phyloP scores from a whole-genome alignment of 108 stramenopile genomes.

The Cyclotella kingstonii region DNA sequence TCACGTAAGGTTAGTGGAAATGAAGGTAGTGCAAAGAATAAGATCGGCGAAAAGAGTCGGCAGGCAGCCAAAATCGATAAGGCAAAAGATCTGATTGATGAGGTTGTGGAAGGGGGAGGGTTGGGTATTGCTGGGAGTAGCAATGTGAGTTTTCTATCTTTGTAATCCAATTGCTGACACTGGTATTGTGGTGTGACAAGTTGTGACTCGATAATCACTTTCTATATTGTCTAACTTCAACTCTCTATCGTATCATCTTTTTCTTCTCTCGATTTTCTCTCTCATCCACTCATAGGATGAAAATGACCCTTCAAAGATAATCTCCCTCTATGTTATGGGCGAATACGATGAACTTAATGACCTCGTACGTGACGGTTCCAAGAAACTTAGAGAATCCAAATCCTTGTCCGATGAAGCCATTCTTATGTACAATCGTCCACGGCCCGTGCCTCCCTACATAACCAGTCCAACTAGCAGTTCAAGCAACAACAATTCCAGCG shows the following conservation, averaged over 20 bases:
- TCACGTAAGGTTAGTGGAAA: constrained; percentile 59
- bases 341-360: constrained; percentile 88
- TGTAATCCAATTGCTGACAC: too few species aligned
- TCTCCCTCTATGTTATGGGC: constrained; percentile 72
- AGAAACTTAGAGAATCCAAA: constrained; percentile 71
- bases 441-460: constrained; percentile 27
- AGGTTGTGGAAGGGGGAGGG: constrained; percentile 60
- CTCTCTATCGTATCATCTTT: not conserved
- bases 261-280: not conserved
- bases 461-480: constrained; percentile 10
- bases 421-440: constrained; percentile 52
- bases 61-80: constrained; percentile 89
- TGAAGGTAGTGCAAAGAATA: constrained; percentile 55
- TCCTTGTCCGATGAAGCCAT: constrained; percentile 59
- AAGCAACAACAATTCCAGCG: not conserved
- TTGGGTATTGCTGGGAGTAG: constrained; percentile 50
- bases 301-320: constrained; percentile 72
- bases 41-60: constrained; percentile 73
- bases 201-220: too few species aligned
- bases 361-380: constrained; percentile 87
- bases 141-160: constrained; percentile 13
- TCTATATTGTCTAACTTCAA: too few species aligned
- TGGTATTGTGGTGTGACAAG: too few species aligned
- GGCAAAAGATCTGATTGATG: constrained; percentile 85
- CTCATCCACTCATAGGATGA: constrained; percentile 40